A percentile compares a stretch with the other conserved stretches of the same genome.
phyloP scores from a whole-genome alignment of 495 filamentous ascomycete species.

The Lasiosphaeria hispida region DNA sequence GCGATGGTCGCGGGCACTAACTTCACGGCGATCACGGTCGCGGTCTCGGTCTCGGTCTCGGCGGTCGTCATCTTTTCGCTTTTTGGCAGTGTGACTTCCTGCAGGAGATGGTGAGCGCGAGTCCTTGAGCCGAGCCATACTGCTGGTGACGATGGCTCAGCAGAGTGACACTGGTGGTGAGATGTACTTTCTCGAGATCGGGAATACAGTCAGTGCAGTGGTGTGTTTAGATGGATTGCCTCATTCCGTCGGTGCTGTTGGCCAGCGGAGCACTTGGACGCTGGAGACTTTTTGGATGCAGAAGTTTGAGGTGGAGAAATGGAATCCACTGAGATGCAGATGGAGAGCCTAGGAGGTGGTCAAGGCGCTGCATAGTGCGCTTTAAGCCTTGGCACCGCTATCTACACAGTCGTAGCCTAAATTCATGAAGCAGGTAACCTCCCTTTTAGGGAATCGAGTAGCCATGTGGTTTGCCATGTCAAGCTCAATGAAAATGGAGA shows the following conservation, averaged over 20 bases:
- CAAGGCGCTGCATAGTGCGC: too few relatives aligned
- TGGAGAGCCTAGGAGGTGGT: not conserved
- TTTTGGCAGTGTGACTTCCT: constrained; percentile 81
- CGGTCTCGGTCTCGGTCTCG: constrained; percentile 69
- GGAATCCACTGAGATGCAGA: not conserved
- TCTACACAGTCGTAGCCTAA: too few relatives aligned
- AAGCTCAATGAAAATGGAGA: too few relatives aligned
- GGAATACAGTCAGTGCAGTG: constrained; percentile 24
- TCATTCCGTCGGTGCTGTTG: not conserved
- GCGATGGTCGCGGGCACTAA: constrained; percentile 53
- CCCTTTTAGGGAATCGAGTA: too few relatives aligned
- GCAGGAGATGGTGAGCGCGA: constrained; percentile 94
- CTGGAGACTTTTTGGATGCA: too few relatives aligned
- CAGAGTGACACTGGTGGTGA: constrained; percentile 60
- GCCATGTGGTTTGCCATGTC: too few relatives aligned
- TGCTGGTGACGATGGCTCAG: constrained; percentile 46
- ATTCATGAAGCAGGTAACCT: too few relatives aligned
- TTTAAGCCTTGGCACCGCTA: too few relatives aligned
- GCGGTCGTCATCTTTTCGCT: constrained; percentile 74
- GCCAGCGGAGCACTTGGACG: too few relatives aligned
- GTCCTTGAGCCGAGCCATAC: constrained; percentile 87
- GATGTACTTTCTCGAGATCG: constrained; percentile 51
- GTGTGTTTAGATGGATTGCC: not conserved
- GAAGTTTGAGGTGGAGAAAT: too few relatives aligned
- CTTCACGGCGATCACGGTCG: constrained; percentile 57